Evolutionary conservation across 2,329 filamentous ascomycete species (phyloP), one percentile per base, ranked within the genome.

Genomic region (Penicillium sclerotigenum): DNA sequence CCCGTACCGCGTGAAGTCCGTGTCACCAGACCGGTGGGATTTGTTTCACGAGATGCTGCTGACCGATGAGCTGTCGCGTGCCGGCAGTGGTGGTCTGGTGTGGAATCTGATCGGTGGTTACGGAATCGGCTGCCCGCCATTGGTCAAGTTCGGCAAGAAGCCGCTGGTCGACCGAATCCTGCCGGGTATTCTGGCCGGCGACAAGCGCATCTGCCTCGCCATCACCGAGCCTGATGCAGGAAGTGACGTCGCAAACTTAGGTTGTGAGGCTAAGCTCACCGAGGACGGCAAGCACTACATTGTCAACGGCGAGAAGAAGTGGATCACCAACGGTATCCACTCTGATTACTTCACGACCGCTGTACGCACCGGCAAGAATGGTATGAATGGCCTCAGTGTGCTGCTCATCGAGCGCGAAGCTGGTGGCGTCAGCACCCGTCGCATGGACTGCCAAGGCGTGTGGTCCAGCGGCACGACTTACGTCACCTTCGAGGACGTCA

Each of bases 221-320:
- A 97, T 99, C 67, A 99, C 94, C 0, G 94, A 99, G 78, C 94
- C 89, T 58, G 93, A 97, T 77, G 94, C 92, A 13, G 94, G 94
- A 42, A 91, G 87, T 63, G 94, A 99, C 72, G 94, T 99, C 10
- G 94, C 94, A 57, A 97, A 96, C 77, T 74, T 99, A 64, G 94
- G 87, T 14, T 97, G 93, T 75, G 92, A 97, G 81, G 94, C 94
- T 26, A 96, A 96, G 81, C 83, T 97, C 56, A 90, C 84, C 61
- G 89, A 94, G 66, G 94, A 99, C 68, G 94, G 94, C 70, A 97
- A 97, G 81, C 91, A 97, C 79, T 99, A 95, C 78, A 97, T 97
- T 65, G 94, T 99, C 77, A 99, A 97, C 71, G 94, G 94, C 53
- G 93, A 97, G 85, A 97, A 99, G 88, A 99, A 99, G 80, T 97